Evolutionary conservation across 306 rosid species (phyloP).

Genomic region (Cicer cuneatum): DNA sequence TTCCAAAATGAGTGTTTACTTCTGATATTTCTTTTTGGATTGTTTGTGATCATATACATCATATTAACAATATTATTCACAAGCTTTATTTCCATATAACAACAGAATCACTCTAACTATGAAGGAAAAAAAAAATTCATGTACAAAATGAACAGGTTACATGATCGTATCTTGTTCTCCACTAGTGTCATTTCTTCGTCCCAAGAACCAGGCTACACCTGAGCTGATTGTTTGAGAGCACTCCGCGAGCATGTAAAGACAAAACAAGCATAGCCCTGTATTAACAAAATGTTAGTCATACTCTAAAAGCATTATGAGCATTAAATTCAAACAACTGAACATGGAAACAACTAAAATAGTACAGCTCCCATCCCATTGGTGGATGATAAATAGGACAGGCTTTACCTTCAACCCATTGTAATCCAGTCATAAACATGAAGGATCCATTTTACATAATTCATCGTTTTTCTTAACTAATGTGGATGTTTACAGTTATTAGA

Average conservation of each 20-base stretch:
- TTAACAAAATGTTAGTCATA: constrained; percentile 25
- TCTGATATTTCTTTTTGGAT: neutral
- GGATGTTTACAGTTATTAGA: constrained; percentile 3
- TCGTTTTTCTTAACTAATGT: neutral
- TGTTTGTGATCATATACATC: neutral
- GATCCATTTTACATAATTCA: neutral
- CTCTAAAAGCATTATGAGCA: neutral
- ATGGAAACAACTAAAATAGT: constrained; percentile 24
- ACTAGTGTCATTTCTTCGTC: constrained; percentile 61
- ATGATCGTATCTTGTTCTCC: constrained; percentile 56
- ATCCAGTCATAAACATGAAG: constrained; percentile 19
- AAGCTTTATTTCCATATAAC: constrained; percentile 11
- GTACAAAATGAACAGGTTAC: constrained; percentile 48
- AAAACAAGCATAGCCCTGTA: constrained; percentile 87
- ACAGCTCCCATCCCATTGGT: neutral
- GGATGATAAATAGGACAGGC: constrained; percentile 6
- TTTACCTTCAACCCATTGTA: constrained; percentile 19
- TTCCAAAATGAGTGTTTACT: constrained; percentile 1
- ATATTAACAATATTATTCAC: constrained; percentile 43
- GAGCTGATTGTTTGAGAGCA: constrained; percentile 59
- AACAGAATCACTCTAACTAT: neutral
- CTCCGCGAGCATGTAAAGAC: constrained; percentile 74
- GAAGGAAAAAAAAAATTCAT: neutral
- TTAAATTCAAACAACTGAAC: constrained; percentile 23
- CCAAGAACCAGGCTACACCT: constrained; percentile 52